Conservation (phyloP, 192 early-diverging fungal species). For the Phlyctochytrium bullatum region DNA sequence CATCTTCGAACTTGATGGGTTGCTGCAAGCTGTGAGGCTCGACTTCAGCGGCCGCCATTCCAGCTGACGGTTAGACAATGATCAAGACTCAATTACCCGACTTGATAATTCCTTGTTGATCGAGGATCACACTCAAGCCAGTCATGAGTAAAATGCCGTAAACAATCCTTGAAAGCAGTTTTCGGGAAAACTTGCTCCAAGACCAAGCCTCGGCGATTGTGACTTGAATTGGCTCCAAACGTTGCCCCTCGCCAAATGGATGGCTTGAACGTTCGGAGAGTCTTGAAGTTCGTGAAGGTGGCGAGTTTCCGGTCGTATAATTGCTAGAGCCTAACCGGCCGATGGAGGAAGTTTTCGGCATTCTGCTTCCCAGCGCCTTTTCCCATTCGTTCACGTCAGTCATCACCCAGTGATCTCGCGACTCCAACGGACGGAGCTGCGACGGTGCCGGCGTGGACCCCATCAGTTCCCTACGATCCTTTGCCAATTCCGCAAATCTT, state of each 20-base stretch:
- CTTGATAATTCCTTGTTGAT: slow-evolving; percentile 57
- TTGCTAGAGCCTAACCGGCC: no score
- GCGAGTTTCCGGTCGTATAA: no score
- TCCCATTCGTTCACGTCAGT: slow-evolving; percentile 30
- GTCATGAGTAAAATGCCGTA: slow-evolving; percentile 51
- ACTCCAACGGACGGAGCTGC: slow-evolving; percentile 7
- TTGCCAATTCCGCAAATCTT: background rate
- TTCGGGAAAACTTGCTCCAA: slow-evolving; percentile 52
- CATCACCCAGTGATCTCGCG: slow-evolving; percentile 30
- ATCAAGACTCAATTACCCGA: slow-evolving; percentile 24
- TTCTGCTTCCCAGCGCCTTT: slow-evolving; percentile 9
- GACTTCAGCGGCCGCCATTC: slow-evolving; percentile 41
- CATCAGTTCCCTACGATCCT: background rate
- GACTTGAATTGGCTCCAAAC: slow-evolving; percentile 45
- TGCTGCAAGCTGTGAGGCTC: slow-evolving; percentile 49
- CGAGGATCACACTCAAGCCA: slow-evolving; percentile 49
- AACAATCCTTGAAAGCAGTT: slow-evolving; percentile 37
- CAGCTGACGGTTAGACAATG: slow-evolving; percentile 11
- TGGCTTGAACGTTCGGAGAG: slow-evolving; percentile 8
- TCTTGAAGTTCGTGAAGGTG: no score
- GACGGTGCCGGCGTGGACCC: background rate
- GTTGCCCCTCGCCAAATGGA: slow-evolving; percentile 3
- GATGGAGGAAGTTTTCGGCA: background rate
- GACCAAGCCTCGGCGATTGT: slow-evolving; percentile 54
- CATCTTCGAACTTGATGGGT: slow-evolving; percentile 84